A percentile compares a stretch with the other conserved stretches of the same genome.
phyloP scores from a whole-genome alignment of 371 early-diverging fungal genomes.

The Mucor indicus region DNA sequence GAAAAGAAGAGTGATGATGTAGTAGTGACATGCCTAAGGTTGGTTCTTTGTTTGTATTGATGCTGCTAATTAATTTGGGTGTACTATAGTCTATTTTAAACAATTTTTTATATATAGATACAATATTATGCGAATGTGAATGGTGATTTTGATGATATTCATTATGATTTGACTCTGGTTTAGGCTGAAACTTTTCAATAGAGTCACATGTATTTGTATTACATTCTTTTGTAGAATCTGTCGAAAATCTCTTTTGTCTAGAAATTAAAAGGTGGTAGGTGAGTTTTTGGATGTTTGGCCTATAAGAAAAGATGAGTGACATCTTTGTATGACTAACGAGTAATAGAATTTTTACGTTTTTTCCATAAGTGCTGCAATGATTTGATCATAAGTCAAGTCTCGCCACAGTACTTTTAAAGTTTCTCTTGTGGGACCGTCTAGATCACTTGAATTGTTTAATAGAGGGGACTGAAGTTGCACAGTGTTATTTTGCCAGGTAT shows the following conservation, averaged over 20 bases:
- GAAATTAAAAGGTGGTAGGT: conserved; percentile 22
- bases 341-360: conserved; percentile 10
- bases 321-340: neutral
- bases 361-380: conserved; percentile 20
- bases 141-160: neutral
- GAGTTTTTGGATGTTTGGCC: conserved; percentile 35
- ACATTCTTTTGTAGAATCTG: neutral
- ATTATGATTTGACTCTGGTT: neutral
- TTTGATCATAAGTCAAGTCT: conserved; percentile 24
- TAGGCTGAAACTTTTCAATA: too few species aligned
- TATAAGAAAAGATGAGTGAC: conserved; percentile 6
- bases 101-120: too few species aligned
- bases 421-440: conserved; percentile 35
- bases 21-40: too few species aligned
- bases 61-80: too few species aligned
- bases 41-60: too few species aligned
- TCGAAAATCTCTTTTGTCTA: neutral
- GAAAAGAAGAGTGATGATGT: too few species aligned
- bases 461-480: conserved; percentile 11
- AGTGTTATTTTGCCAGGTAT: conserved; percentile 14
- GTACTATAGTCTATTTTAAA: too few species aligned
- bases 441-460: conserved; percentile 13
- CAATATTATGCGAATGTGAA: neutral
- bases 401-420: conserved; percentile 44
- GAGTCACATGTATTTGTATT: neutral